Evolutionary conservation across 2,329 filamentous ascomycete species (phyloP).

Genomic region (Fusarium sp.): DNA sequence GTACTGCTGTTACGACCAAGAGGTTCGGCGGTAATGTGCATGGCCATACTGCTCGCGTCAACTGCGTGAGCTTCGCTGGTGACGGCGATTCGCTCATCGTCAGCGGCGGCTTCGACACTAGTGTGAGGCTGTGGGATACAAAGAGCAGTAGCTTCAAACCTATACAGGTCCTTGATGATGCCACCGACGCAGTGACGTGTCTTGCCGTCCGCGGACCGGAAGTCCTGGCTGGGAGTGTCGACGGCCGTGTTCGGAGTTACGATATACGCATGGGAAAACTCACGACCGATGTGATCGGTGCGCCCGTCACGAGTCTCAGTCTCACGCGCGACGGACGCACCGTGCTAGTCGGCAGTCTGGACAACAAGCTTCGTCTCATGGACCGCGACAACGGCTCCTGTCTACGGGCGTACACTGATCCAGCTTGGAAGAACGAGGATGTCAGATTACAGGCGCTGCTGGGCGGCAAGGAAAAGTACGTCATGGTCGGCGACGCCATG

Average conservation of each 20-base stretch:
- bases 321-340: slow-evolving; percentile 78
- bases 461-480: slow-evolving; percentile 78
- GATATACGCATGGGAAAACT: slow-evolving; percentile 80
- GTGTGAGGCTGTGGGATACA: slow-evolving; percentile 79
- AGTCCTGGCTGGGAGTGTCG: slow-evolving; percentile 81
- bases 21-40: slow-evolving; percentile 70
- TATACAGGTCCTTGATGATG: slow-evolving; percentile 77
- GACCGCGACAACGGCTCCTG: slow-evolving; percentile 79
- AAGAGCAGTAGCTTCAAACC: slow-evolving; percentile 65
- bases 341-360: slow-evolving; percentile 77
- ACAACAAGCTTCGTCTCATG: slow-evolving; percentile 81
- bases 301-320: slow-evolving; percentile 77
- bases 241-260: slow-evolving; percentile 83
- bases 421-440: slow-evolving; percentile 69
- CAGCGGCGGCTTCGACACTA: slow-evolving; percentile 78
- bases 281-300: slow-evolving; percentile 74
- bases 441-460: slow-evolving; percentile 80
- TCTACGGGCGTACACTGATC: slow-evolving; percentile 73
- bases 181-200: slow-evolving; percentile 71
- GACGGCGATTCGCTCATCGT: slow-evolving; percentile 77
- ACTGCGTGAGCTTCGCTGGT: slow-evolving; percentile 81
- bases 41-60: slow-evolving; percentile 77
- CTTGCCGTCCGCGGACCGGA: slow-evolving; percentile 60
- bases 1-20: slow-evolving; percentile 77
- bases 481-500: slow-evolving; percentile 82